Evolutionary conservation across 768 basidiomycete species (phyloP), one percentile per base, ranked within the genome.

Genomic region (Mycena pura): DNA sequence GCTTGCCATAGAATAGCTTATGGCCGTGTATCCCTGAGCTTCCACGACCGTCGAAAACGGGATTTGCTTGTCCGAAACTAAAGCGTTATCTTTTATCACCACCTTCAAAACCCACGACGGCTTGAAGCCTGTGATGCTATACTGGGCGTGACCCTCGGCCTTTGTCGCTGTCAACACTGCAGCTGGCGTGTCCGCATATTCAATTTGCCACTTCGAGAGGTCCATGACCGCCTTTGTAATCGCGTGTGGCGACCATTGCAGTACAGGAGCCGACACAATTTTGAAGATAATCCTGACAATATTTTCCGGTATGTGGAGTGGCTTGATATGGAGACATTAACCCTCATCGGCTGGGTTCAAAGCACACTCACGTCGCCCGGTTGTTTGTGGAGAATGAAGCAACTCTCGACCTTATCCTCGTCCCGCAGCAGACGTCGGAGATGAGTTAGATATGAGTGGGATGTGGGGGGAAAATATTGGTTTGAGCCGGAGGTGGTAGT

Each of bases 101-200:
- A 54, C 52, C 41, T 54, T 6, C 40, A 54, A 28, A 13, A 54
- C 15, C 52, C 52, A 54, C 5, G 52, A 10, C 3, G 52, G 52
- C 29, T 31, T 43, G 29, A 43, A 54, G 5, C 41, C 41, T 11
- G 40, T 24, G 9, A 44, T 22, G 15, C 38, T n/a, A 15, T 54
- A 54, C 11, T 44, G 29, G 21, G 27, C 19, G 5, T 8, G 17
- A 14, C 14, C 41, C n/a, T 28, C 10, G 8, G 40, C 29, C 14
- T 1, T 29, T 22, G 40, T 27, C 7, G 9, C 27, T 6, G 29
- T 3, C 21, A 54, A 32, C 13, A 54, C 50, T 19, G 50, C 41
- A 2, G 38, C 52, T 10, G 52, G 52, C 2, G 40, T 54, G 9
- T 41, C 38, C 10, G 52, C 52, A 17, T 44, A 54, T 22, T 54